Conservation (phyloP, 2,329 filamentous ascomycete genomes). For the Cephalotrichum gorgonifer region DNA sequence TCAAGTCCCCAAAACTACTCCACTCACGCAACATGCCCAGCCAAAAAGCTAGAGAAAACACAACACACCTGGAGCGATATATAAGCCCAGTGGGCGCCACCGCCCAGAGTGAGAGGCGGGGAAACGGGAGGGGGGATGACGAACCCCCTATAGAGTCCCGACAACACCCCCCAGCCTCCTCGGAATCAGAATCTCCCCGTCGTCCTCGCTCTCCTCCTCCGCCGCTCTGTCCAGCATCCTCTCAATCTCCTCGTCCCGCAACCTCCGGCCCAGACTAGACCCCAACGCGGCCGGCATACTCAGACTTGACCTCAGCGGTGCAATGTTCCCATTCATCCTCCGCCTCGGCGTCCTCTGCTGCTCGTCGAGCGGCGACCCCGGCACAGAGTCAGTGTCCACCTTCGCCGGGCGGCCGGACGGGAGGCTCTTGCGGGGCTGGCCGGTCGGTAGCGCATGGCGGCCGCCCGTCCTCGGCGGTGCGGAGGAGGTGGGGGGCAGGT, state of each 20-base stretch:
- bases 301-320: conserved; percentile 27
- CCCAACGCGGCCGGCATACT: conserved; percentile 40
- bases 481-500: conserved; percentile 4
- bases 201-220: conserved; percentile 39
- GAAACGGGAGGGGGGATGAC: too few relatives aligned
- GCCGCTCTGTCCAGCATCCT: conserved; percentile 44
- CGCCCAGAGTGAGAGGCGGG: too few relatives aligned
- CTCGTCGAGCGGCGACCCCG: conserved; percentile 3
- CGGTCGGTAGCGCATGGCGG: conserved; percentile 32
- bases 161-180: background rate
- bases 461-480: conserved; percentile 11
- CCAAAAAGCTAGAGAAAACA: background rate
- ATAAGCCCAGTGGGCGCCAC: too few relatives aligned
- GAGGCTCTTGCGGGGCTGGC: conserved; percentile 39
- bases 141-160: background rate
- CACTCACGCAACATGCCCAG: background rate
- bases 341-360: conserved; percentile 32
- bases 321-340: conserved; percentile 28
- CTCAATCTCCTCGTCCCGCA: conserved; percentile 48
- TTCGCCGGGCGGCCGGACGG: conserved; percentile 36
- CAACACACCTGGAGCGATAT: too few relatives aligned
- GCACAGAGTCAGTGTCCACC: conserved; percentile 16
- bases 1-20: background rate
- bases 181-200: conserved; percentile 46
- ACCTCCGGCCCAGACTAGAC: conserved; percentile 8